Base-by-base conservation (phyloP, 176 grass and related monocot species). In the Aegilops bicornis region DNA sequence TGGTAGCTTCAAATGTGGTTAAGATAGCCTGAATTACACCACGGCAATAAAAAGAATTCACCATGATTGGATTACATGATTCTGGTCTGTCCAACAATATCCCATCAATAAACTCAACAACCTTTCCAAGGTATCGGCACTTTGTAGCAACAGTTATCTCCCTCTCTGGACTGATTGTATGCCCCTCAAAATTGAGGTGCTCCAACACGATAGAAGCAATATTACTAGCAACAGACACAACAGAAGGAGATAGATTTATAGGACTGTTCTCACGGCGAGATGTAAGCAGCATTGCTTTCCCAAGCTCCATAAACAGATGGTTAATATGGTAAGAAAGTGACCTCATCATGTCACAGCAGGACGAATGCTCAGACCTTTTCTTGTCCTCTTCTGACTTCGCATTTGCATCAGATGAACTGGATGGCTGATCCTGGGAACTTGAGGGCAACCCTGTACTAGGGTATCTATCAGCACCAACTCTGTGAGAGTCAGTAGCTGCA, bases 231-330 rank as follows among this genome's bases (percentile, higher is more conserved):
- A 99, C 97, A 91, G 94, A 99, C 77, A 93, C 64, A 84, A 94
- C 87, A 64, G 94, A 85, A 71, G 92, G 82, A 7, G 97, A 90
- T 39, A 96, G 62, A 90, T 92, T 96, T 71, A 91, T 87, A 83
- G 92, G 84, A 84, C 87, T 99, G 73, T 92, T 99, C 61, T 96
- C 97, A 32, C 97, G 94, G 48, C 97, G 94, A 40, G 94, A 94
- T 75, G 92, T 86, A 81, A 94, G 88, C 83, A 99, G 83, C 92
- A 99, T 92, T 87, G 97, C 80, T 92, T 96, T 99, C 50, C 97
- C 86, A 81, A 99, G 87, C 89, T 99, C 97, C 92, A 91, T 90
- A 72, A 96, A 96, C 83, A 99, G 92, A 92, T 99, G 94, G 83
- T 85, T 94, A 37, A 96, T 99, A 89, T 96, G 92, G 83, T 96